Evolutionary conservation across 2,329 filamentous ascomycete genomes (phyloP), one percentile per base, ranked within the genome.

Genomic region (Keithomyces neogunnii): DNA sequence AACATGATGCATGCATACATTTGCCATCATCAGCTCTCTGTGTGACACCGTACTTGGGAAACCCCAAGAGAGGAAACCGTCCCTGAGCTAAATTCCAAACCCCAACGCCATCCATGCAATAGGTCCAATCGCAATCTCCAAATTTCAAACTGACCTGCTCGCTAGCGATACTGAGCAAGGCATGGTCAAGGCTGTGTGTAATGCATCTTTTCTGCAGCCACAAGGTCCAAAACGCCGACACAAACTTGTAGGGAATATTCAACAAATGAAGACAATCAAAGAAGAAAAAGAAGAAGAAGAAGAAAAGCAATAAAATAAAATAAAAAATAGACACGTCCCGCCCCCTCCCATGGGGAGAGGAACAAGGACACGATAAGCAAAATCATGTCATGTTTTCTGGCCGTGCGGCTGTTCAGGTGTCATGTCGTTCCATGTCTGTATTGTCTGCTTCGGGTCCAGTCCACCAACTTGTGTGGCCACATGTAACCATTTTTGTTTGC

Each of bases 21-120:
- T 40, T 44, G 39, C 48, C 33, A 49, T 49, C 40, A 49, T 49
- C 48, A 49, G 48, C 48, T 45, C 48, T 45, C 48, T 45, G 40
- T 10, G 5, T 49, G n/a, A 29, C 40, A 29, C 28, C 31, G 31
- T 33, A 44, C 40, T 33, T 7, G 38, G 19, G 36, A 49, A 45
- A 13, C 1, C 28, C 40, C 19, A 19, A 19, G 19, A 19, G 19
- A 19, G 19, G 19, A 19, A 19, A 19, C 19, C 19, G 19, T 19
- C 19, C 19, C 19, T 19, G 19, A 42, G 13, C 32, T 32, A 44
- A 44, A 30, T 31, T 19, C 19, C 19, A 19, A 19, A 19, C 19
- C 47, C 26, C 29, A 31, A 49, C 47, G 35, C 47, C 47, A 43
- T 35, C 38, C 26, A 4, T 43, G 30, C 35, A 33, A 42, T 30